These are phyloP conservation scores for Glutinoglossum americanum DNA, from an alignment of 495 filamentous ascomycete species.

Conservation along the genomic window DNA sequence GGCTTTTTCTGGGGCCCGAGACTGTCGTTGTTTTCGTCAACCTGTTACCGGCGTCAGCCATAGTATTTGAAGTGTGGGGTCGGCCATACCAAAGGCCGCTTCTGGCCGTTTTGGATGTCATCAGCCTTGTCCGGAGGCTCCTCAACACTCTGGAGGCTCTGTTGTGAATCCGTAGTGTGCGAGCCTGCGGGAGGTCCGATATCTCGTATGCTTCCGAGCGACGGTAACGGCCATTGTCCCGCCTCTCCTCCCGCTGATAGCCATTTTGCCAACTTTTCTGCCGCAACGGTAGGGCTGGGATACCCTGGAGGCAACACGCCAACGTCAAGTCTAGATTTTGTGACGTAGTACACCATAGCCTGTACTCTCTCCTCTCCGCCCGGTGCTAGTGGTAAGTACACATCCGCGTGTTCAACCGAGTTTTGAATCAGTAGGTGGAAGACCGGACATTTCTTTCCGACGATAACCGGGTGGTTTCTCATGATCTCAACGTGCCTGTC, in stretches of 20 bases:
- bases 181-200: neutral
- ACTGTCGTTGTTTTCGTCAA: neutral
- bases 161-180: neutral
- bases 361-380: slow-evolving; percentile 19
- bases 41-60: neutral
- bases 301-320: slow-evolving; percentile 28
- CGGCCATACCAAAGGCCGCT: slow-evolving; percentile 2
- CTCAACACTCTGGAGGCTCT: neutral
- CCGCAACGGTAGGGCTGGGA: slow-evolving; percentile 22
- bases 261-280: slow-evolving; percentile 21
- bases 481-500: slow-evolving; percentile 22
- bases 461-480: slow-evolving; percentile 22
- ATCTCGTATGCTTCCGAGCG: slow-evolving; percentile 9
- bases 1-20: neutral
- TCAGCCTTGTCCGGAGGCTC: neutral
- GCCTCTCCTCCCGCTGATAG: slow-evolving; percentile 19
- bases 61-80: neutral
- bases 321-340: slow-evolving; percentile 21
- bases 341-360: slow-evolving; percentile 20
- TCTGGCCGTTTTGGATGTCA: neutral
- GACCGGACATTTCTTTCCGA: slow-evolving; percentile 24
- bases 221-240: slow-evolving; percentile 22
- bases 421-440: slow-evolving; percentile 30
- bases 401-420: slow-evolving; percentile 33
- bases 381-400: slow-evolving; percentile 24